phyloP scores from a whole-genome alignment of 2,329 filamentous ascomycete genomes.

The Simplicillium sp. region DNA sequence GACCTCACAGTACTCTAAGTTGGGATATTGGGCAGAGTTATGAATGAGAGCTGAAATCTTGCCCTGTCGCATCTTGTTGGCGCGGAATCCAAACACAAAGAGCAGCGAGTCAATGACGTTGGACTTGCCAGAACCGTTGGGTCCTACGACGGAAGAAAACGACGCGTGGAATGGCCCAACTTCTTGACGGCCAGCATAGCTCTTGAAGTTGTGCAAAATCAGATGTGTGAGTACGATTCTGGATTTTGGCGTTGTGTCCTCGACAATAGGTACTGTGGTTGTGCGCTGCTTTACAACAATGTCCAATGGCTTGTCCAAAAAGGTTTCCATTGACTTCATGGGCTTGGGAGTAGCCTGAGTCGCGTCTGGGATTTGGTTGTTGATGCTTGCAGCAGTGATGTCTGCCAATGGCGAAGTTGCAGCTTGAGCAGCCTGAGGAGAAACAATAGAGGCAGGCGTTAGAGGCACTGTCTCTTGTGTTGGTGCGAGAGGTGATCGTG shows the following conservation, averaged over 20 bases:
- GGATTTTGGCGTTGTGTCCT: constrained; percentile 68
- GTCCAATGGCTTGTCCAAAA: constrained; percentile 84
- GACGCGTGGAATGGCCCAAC: constrained; percentile 95
- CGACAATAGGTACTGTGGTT: constrained; percentile 55
- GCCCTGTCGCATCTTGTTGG: constrained; percentile 98
- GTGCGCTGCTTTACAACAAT: constrained; percentile 83
- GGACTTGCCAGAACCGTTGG: constrained; percentile 96
- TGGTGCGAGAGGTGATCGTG: constrained; percentile 26
- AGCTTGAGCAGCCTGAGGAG: constrained; percentile 43
- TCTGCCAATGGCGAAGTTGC: constrained; percentile 57
- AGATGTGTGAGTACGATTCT: constrained; percentile 90
- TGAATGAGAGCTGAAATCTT: constrained; percentile 97
- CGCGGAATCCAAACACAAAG: constrained; percentile 98
- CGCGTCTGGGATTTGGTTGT: constrained; percentile 25
- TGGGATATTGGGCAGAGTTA: constrained; percentile 80
- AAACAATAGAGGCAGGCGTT: constrained; percentile 44
- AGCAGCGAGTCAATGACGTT: constrained; percentile 97
- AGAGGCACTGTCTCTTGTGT: constrained; percentile 16
- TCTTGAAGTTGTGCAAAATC: constrained; percentile 95
- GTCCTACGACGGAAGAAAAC: constrained; percentile 95
- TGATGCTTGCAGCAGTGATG: constrained; percentile 59
- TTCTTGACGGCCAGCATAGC: constrained; percentile 89
- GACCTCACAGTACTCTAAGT: constrained; percentile 87
- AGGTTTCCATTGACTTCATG: constrained; percentile 65
- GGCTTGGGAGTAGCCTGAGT: constrained; percentile 47